Evolutionary conservation across 495 filamentous ascomycete genomes (phyloP).

Genomic region (Talaromyces ruber): DNA sequence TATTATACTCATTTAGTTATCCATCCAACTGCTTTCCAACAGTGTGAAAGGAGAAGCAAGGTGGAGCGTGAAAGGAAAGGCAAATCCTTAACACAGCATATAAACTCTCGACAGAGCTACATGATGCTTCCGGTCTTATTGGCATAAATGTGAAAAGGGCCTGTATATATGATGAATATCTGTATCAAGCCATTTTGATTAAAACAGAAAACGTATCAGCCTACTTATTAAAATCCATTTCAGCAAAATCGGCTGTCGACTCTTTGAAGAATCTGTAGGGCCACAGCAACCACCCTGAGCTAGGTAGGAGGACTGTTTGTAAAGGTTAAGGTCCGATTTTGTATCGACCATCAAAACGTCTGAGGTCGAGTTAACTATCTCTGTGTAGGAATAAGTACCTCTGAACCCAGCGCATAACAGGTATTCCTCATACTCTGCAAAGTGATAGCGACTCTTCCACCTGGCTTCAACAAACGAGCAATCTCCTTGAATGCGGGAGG

Average conservation of each 20-base stretch:
- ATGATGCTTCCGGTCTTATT: neutral
- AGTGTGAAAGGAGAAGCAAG: neutral
- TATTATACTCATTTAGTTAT: conserved; percentile 1
- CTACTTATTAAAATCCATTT: conserved; percentile 16
- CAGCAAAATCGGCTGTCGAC: neutral
- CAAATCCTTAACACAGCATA: conserved; percentile 1
- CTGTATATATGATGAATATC: neutral
- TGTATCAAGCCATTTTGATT: neutral
- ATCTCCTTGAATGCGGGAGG: conserved; percentile 52
- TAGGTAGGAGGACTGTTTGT: conserved; percentile 23
- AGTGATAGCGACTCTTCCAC: conserved; percentile 54
- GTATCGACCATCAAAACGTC: conserved; percentile 46
- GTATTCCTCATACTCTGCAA: conserved; percentile 47
- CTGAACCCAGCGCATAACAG: conserved; percentile 47
- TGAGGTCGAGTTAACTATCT: conserved; percentile 11
- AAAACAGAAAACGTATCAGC: conserved; percentile 9
- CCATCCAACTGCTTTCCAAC: neutral
- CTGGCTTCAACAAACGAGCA: conserved; percentile 49
- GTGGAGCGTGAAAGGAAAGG: neutral
- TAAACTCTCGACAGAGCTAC: conserved; percentile 1
- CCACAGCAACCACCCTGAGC: neutral
- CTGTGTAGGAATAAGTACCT: conserved; percentile 24
- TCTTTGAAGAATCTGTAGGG: neutral
- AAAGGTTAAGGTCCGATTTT: conserved; percentile 49
- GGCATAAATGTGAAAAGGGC: conserved; percentile 5